These are phyloP conservation scores for Cantharellus anzutake DNA, from an alignment of 768 basidiomycete genomes.

Conservation along the genomic window DNA sequence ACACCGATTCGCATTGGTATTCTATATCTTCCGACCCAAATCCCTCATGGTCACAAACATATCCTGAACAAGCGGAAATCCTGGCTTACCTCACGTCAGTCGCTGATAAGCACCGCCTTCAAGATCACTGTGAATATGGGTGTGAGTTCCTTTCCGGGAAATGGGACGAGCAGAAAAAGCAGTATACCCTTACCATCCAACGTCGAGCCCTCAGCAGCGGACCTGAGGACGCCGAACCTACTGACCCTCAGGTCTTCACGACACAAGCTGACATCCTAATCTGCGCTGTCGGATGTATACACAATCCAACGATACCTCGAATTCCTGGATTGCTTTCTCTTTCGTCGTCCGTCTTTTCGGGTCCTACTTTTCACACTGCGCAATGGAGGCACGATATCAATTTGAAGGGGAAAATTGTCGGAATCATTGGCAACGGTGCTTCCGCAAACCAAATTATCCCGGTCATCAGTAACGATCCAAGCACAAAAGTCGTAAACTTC, in stretches of 20 bases:
- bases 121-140: conserved; percentile 24
- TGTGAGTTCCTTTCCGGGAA: conserved; percentile 23
- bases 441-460: conserved; percentile 35
- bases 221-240: conserved; percentile 23
- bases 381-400: conserved; percentile 35
- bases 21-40: conserved; percentile 35
- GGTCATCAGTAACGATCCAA: conserved; percentile 10
- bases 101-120: conserved; percentile 27
- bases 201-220: conserved; percentile 20
- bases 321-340: conserved; percentile 13
- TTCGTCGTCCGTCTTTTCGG: conserved; percentile 20
- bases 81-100: conserved; percentile 31
- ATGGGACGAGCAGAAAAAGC: conserved; percentile 27
- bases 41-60: conserved; percentile 31
- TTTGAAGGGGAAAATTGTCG: conserved; percentile 33
- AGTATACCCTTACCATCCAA: conserved; percentile 25
- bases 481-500: conserved; percentile 27
- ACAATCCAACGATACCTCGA: conserved; percentile 13
- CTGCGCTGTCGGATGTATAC: conserved; percentile 20
- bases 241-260: conserved; percentile 34
- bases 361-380: conserved; percentile 33
- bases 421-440: conserved; percentile 45
- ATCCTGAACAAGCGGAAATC: conserved; percentile 30
- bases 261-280: conserved; percentile 21
- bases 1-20: conserved; percentile 25